A percentile compares a stretch with the other conserved stretches of the same genome.
phyloP scores from a whole-genome alignment of 108 stramenopile species.

The Nitzschia putrida region DNA sequence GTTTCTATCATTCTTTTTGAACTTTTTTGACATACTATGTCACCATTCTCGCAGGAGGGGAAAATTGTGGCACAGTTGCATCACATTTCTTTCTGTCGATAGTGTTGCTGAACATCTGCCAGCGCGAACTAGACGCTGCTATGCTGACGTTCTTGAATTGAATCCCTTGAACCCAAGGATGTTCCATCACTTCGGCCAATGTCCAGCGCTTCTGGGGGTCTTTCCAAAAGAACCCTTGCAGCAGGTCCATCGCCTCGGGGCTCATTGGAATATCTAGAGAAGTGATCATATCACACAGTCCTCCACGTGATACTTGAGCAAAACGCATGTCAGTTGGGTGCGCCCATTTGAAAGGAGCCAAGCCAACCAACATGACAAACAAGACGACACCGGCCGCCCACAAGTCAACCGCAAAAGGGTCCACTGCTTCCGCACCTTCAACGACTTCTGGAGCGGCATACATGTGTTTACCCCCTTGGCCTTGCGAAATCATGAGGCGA shows the following conservation, averaged over 20 bases:
- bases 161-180: constrained; percentile 72
- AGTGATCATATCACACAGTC: constrained; percentile 45
- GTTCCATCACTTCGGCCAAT: constrained; percentile 65
- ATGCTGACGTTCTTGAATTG: constrained; percentile 17
- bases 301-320: constrained; percentile 50
- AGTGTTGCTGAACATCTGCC: too few species aligned
- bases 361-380: constrained; percentile 78
- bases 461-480: constrained; percentile 78
- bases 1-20: too few species aligned
- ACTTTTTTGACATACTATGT: too few species aligned
- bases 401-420: constrained; percentile 83
- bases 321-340: constrained; percentile 63
- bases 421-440: constrained; percentile 42
- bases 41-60: too few species aligned
- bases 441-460: constrained; percentile 89
- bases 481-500: constrained; percentile 49
- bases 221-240: constrained; percentile 76
- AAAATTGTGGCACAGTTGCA: too few species aligned
- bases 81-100: too few species aligned
- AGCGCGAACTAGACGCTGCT: too few species aligned
- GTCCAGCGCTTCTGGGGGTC: constrained; percentile 71
- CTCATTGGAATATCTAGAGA: constrained; percentile 50
- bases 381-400: constrained; percentile 85
- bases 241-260: constrained; percentile 59
- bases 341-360: constrained; percentile 68